Evolutionary conservation across 306 rosid species (phyloP), one percentile per base, ranked within the genome.

Genomic region (Lathyrus tuberosus): DNA sequence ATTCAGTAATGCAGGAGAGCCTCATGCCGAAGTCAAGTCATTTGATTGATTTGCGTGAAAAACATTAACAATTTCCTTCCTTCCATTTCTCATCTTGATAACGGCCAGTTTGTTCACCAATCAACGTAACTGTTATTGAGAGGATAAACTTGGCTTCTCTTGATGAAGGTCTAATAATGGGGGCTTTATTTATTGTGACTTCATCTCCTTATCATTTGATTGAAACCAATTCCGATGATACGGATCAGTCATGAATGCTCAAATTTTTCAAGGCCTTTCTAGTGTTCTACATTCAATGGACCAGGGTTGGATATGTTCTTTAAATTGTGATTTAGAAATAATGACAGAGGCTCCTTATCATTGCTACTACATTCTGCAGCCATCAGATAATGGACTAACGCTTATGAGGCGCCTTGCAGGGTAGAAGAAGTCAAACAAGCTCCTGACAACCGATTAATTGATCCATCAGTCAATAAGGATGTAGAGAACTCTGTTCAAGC

Each of bases 131-230:
- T n/a, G n/a, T n/a, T n/a, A n/a, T n/a, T n/a, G n/a, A n/a, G n/a
- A n/a, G n/a, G n/a, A n/a, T n/a, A n/a, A n/a, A n/a, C n/a, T n/a
- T 82, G 28, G 85, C 75, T 79, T 81, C 44, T 28, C 31, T 67
- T 38, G 40, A 49, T 80, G 47, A 84, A 90, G 93, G 96, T 77
- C 76, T 86, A 37, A 49, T 87, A 63, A 82, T 87, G 83, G 94
- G 88, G 42, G 82, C 79, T 67, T 82, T 93, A 28, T 87, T 74
- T 75, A 84, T 87, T 58, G 82, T 82, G 78, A 64, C 75, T 82
- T 86, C 88, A 62, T 80, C 89, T 54, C 57, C 82, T 71, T 65
- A 18, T 69, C 75, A 74, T 77, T 86, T 62, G 81, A 56, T 46
- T 10, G 94, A n/a, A n/a, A n/a, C n/a, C n/a, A n/a, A n/a, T n/a